Evolutionary conservation across 257 asterid genomes (phyloP), one percentile per base, ranked within the genome.

Genomic region (Solanum chiquidenum): DNA sequence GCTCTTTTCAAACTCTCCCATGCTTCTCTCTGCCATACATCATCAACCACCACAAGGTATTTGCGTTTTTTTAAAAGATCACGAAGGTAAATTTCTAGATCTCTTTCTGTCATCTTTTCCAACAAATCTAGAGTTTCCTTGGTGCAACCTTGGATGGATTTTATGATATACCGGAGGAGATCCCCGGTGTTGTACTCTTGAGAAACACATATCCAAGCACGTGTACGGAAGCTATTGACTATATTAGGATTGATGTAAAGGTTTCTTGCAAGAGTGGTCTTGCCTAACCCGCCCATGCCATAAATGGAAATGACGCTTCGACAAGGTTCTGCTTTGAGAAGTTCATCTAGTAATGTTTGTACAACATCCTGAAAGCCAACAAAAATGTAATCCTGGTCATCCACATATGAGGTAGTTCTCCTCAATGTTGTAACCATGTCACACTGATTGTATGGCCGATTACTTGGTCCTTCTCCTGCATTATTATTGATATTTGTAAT

Each of bases 251-350:
- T 42, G 12, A 12, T 55, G 69, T 86, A 86, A 16, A 74, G 83
- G 33, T 86, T 86, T 34, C 35, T 73, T 2, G 52, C 60, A 34
- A 86, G 74, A 27, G 84, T 86, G 14, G 74, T 86, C 69, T 75
- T 87, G 49, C 85, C 89, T 25, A 77, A 87, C 1, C 89, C 86
- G 9, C 89, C 89, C 89, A 87, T 87, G 7, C 86, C 89, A 40
- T 55, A 64, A 77, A 87, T 80, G 11, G 89, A 87, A n/a, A 87
- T 75, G 20, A 42, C 86, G 1, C 34, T 75, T 29, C 62, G 89
- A 1, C 72, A 27, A 58, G 83, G 74, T 58, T 80, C 89, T 9
- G 12, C 62, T 55, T 77, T 80, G 42, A 87, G 79, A 75, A 87
- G 68, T 62, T 80, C 85, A n/a, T 31, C 25, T 25, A 52, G 31